phyloP scores from a whole-genome alignment of 2,329 filamentous ascomycete species.

The Ophiocordyceps camponoti-saundersi region DNA sequence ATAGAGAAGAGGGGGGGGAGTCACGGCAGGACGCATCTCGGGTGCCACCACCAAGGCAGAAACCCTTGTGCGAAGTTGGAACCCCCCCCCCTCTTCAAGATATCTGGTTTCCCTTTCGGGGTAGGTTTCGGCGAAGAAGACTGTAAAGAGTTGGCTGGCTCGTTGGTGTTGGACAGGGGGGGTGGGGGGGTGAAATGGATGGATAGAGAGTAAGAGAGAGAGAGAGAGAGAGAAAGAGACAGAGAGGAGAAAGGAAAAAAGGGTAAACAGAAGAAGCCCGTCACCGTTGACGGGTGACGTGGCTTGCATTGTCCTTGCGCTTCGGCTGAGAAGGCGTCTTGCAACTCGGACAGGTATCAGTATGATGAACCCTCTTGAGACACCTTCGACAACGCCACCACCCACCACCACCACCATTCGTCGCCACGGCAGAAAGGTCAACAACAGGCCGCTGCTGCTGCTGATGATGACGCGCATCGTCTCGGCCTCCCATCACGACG shows the following conservation, averaged over 20 bases:
- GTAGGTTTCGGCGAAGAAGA: neutral
- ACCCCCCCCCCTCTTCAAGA: neutral
- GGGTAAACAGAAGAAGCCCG: no score
- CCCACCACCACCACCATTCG: no score
- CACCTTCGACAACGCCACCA: conserved; percentile 42
- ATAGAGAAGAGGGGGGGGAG: neutral
- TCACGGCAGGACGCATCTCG: neutral
- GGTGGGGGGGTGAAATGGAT: no score
- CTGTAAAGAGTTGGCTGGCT: no score
- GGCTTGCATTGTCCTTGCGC: conserved; percentile 11
- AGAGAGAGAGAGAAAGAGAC: neutral
- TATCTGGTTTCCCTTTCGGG: neutral
- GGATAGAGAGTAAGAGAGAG: neutral
- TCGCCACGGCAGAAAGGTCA: no score
- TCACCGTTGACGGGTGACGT: neutral
- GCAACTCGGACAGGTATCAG: conserved; percentile 30
- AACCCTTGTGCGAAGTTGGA: no score
- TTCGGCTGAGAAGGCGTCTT: conserved; percentile 26
- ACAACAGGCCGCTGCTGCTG: no score
- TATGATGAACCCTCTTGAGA: conserved; percentile 24
- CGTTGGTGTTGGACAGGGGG: no score
- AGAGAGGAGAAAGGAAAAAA: neutral
- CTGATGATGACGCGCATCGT: no score
- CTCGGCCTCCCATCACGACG: no score
- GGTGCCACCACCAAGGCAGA: neutral